Evolutionary conservation across 106 monocot species (phyloP).

Genomic region (Hemerocallis citrina): DNA sequence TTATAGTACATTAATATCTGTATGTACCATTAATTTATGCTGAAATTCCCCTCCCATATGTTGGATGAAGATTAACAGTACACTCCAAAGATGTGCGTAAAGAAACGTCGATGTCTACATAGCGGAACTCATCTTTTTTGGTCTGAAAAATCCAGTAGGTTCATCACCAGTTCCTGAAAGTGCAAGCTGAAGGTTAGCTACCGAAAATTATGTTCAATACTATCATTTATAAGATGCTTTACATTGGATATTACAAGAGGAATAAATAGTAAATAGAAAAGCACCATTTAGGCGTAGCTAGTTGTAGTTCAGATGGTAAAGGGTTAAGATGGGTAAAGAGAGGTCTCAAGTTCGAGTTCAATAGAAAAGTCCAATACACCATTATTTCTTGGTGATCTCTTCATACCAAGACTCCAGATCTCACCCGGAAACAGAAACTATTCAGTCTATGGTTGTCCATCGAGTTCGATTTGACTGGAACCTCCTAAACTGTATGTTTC

Average conservation of each 20-base stretch:
- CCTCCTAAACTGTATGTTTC: too few relatives aligned
- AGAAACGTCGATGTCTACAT: neutral
- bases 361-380: neutral
- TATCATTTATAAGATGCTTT: neutral
- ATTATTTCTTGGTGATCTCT: too few relatives aligned
- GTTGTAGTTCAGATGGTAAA: too few relatives aligned
- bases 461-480: too few relatives aligned
- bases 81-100: too few relatives aligned
- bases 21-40: too few relatives aligned
- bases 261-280: neutral
- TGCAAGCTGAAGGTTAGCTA: neutral
- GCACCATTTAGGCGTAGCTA: neutral
- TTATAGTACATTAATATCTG: too few relatives aligned
- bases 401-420: too few relatives aligned
- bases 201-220: neutral
- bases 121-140: conserved; percentile 2
- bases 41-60: too few relatives aligned
- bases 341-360: neutral
- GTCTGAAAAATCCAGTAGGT: conserved; percentile 2
- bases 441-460: too few relatives aligned
- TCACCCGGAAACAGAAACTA: too few relatives aligned
- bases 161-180: conserved; percentile 19
- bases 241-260: neutral
- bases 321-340: neutral
- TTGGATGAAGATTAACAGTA: too few relatives aligned